Percentiles rank a stretch among this genome's conserved stretches.
Evolutionary conservation across 768 basidiomycete species (phyloP).

Genomic region (Piloderma croceum): DNA sequence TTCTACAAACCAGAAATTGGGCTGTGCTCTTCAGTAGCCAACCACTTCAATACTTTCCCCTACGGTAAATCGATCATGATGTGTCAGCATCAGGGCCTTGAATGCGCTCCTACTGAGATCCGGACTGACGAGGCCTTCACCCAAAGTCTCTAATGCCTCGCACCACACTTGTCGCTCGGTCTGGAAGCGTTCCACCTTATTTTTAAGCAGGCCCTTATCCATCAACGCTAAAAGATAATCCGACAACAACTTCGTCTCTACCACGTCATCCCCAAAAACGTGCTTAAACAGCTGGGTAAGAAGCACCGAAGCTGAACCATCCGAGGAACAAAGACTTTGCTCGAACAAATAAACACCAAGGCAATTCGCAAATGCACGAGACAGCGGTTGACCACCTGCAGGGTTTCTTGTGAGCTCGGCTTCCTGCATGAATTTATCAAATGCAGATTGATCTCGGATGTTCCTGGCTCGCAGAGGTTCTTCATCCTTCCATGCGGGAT

Average conservation of each 20-base stretch:
- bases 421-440: constrained; percentile 4
- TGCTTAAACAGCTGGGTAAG: constrained; percentile 4
- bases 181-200: constrained; percentile 3
- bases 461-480: constrained; percentile 5
- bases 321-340: constrained; percentile 3
- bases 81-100: constrained; percentile 3
- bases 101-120: constrained; percentile 2
- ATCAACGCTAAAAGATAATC: constrained; percentile 6
- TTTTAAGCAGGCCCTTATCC: constrained; percentile 6
- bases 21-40: no score
- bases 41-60: no score
- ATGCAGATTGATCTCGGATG: constrained; percentile 5
- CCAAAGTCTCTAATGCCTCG: constrained; percentile 2
- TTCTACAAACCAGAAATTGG: no score
- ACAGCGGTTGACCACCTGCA: background rate
- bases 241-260: constrained; percentile 3
- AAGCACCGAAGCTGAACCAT: constrained; percentile 3
- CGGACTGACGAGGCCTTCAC: constrained; percentile 3
- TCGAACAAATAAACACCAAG: constrained; percentile 7
- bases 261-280: constrained; percentile 6
- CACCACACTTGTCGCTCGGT: constrained; percentile 4
- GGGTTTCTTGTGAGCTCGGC: constrained; percentile 3
- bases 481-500: constrained; percentile 5
- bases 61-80: constrained; percentile 1
- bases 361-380: constrained; percentile 1